Conservation (phyloP, 2,329 filamentous ascomycete species). For the Fusarium staphyleae region DNA sequence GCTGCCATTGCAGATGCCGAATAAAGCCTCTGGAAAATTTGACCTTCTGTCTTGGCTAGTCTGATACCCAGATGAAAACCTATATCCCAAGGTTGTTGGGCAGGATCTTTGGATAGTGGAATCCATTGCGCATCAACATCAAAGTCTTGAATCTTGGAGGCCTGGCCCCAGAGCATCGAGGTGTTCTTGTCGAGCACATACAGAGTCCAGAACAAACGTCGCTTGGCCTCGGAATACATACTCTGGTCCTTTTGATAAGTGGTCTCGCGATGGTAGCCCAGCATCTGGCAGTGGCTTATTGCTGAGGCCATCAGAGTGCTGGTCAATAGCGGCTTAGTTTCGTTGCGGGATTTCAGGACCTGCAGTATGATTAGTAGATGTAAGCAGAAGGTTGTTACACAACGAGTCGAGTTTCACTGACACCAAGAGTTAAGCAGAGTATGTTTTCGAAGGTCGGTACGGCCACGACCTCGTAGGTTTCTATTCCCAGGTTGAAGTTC, state of each 20-base stretch:
- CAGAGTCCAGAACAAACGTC: slow-evolving; percentile 29
- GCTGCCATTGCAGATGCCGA: slow-evolving; percentile 11
- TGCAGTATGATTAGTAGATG: rapidly evolving
- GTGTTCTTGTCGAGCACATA: slow-evolving; percentile 31
- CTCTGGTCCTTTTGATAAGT: slow-evolving; percentile 23
- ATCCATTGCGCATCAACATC: slow-evolving; percentile 26
- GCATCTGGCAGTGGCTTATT: slow-evolving; percentile 30
- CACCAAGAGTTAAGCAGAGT: slow-evolving; percentile 15
- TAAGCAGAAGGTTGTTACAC: not conserved
- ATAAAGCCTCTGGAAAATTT: slow-evolving; percentile 26
- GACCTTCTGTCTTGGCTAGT: slow-evolving; percentile 17
- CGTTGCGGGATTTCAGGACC: slow-evolving; percentile 26
- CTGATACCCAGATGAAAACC: slow-evolving; percentile 18
- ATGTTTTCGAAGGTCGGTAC: slow-evolving; percentile 34
- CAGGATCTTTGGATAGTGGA: not conserved
- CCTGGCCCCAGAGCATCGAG: slow-evolving; percentile 22
- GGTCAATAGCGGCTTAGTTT: slow-evolving; percentile 14
- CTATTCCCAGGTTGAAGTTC: slow-evolving; percentile 25
- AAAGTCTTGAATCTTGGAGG: slow-evolving; percentile 27
- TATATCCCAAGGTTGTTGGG: slow-evolving; percentile 18
- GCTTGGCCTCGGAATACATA: slow-evolving; percentile 10
- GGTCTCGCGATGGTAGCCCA: slow-evolving; percentile 29
- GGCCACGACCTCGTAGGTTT: slow-evolving; percentile 27
- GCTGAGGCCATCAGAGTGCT: slow-evolving; percentile 21
- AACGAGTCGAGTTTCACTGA: not conserved